A percentile compares a stretch with the other conserved stretches of the same genome.
Evolutionary conservation across 2,329 filamentous ascomycete species (phyloP).

Genomic region (Sporothrix mexicana): DNA sequence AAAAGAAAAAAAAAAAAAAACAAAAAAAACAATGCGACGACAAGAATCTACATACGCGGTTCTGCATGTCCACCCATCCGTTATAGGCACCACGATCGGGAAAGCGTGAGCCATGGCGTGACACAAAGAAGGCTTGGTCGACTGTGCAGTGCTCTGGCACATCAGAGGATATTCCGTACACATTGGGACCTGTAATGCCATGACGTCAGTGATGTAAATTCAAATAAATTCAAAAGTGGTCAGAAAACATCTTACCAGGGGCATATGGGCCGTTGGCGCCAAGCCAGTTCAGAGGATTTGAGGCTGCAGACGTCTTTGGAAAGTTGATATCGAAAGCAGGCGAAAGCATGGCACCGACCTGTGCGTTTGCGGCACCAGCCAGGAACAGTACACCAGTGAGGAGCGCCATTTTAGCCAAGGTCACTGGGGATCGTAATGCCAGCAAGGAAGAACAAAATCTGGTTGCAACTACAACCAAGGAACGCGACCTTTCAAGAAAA

Average conservation of each 20-base stretch:
- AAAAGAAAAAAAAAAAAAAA: constrained; percentile 27
- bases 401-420: neutral
- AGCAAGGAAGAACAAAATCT: too few species aligned
- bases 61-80: constrained; percentile 58
- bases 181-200: constrained; percentile 56
- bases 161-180: constrained; percentile 59
- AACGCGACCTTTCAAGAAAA: too few species aligned
- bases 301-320: constrained; percentile 39
- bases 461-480: too few species aligned
- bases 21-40: neutral
- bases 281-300: constrained; percentile 52
- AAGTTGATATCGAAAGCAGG: constrained; percentile 41
- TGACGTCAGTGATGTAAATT: neutral
- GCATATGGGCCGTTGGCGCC: constrained; percentile 62
- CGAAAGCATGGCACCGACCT: constrained; percentile 38
- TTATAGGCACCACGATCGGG: constrained; percentile 66
- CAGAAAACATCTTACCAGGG: constrained; percentile 47
- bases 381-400: constrained; percentile 31
- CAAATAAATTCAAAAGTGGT: constrained; percentile 14
- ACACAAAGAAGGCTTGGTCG: constrained; percentile 65
- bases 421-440: too few species aligned
- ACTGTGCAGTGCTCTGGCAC: constrained; percentile 63
- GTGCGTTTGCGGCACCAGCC: constrained; percentile 35
- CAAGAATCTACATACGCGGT: constrained; percentile 46
- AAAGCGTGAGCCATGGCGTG: constrained; percentile 67